Conservation (phyloP, 139 green algal genomes). For the Micractinium conductrix region DNA sequence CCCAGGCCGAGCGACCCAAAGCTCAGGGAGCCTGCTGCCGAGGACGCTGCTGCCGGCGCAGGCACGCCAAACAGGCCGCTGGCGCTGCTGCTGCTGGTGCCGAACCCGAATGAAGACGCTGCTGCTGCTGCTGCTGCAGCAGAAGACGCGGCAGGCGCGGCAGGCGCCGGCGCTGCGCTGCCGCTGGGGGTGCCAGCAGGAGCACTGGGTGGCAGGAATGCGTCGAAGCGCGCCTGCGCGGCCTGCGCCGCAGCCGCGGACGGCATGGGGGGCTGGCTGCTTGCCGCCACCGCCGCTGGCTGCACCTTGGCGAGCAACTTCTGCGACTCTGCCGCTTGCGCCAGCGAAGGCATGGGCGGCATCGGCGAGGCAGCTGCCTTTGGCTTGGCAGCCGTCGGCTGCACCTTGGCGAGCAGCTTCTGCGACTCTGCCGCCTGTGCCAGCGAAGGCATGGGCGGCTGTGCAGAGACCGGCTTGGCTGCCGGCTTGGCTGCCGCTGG, state of each 20-base stretch:
- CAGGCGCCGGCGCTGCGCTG: neutral
- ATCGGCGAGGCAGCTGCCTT: neutral
- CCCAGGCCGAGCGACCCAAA: constrained; percentile 39
- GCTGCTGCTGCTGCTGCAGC: constrained; percentile 2
- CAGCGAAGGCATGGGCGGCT: constrained; percentile 23
- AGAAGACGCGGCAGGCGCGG: neutral
- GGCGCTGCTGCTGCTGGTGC: neutral
- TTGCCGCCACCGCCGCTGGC: neutral
- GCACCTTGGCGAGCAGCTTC: constrained; percentile 31
- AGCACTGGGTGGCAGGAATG: neutral
- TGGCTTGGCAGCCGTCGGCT: constrained; percentile 10
- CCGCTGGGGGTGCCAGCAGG: constrained; percentile 3
- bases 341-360: constrained; percentile 26
- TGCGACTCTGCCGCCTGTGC: constrained; percentile 9
- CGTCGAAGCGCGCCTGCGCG: constrained; percentile 26
- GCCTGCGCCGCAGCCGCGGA: constrained; percentile 29
- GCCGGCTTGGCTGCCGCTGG: neutral
- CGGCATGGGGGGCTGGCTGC: constrained; percentile 9
- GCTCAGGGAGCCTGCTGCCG: neutral
- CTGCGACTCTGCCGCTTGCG: constrained; percentile 6
- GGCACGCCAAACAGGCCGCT: constrained; percentile 15
- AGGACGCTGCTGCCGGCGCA: neutral
- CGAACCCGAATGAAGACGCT: constrained; percentile 7
- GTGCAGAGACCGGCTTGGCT: too few relatives aligned
- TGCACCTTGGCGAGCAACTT: constrained; percentile 29